Evolutionary conservation across 2,329 filamentous ascomycete genomes (phyloP), one percentile per base, ranked within the genome.

Genomic region (Podosphaera fusca): DNA sequence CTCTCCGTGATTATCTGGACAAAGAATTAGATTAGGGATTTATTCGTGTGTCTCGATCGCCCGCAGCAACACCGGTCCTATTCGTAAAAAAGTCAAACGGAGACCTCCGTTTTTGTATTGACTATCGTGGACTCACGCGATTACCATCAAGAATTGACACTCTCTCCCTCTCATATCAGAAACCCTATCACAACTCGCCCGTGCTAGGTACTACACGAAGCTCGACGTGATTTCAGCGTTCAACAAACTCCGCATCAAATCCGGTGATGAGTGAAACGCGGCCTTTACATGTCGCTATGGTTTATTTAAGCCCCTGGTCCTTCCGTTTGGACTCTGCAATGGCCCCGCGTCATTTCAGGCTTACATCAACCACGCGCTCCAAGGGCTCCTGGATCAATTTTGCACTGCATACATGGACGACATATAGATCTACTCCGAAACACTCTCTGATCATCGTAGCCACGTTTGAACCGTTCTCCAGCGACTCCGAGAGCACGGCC

Each of bases 341-440:
- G 46, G 46, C 3, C 46, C 46, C 9, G 7, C 46, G 10, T 49
- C 46, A 8, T 49, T 49, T 29, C 46, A 4, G 9, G 12, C 7
- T 8, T 49, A 49, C 29, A 49, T 49, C 30, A 49, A 49, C 30
- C 21, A 9, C 46, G 46, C 3, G 2, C 46, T 49, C 2, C 46
- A 29, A 29, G 46, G 46, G 9, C 10, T 49, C 21, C 36, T 58
- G 30, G 34, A 58, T 38, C 4, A 46, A 4, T 54, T 47, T 50
- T 56, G 33, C 21, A 50, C 36, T 4, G 42, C 31, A 31, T 59
- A 59, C 30, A 51, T 59, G n/a, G 29, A 59, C 38, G 29, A 59
- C 52, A 59, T 59, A 21, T 40, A 57, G 10, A 59, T 59, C n/a
- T 59, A 55, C 38, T 59, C 30, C 2, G n/a, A 55, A 29, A 51